A percentile compares a stretch with the other conserved stretches of the same genome.
These are phyloP conservation scores for Neurospora discreta DNA, from an alignment of 495 filamentous ascomycete genomes.

Conservation along the genomic window DNA sequence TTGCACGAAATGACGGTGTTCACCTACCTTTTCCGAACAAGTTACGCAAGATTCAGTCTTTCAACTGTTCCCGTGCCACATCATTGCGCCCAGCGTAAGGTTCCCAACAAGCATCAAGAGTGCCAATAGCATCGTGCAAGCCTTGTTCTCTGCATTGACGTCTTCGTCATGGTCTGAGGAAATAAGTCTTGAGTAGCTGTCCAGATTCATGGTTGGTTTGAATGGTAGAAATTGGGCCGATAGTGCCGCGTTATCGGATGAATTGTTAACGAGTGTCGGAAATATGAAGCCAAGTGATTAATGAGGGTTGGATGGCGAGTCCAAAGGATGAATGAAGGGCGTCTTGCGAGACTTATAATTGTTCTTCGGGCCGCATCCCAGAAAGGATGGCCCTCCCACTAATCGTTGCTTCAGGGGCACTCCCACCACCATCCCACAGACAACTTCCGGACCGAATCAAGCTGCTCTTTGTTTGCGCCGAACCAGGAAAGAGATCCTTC, in stretches of 20 bases:
- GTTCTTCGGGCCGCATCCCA: not conserved
- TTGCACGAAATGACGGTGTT: not conserved
- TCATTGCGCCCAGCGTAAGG: not conserved
- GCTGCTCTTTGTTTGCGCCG: not conserved
- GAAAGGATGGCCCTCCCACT: not conserved
- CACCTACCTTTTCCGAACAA: not conserved
- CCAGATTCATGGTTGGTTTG: slow-evolving; percentile 14
- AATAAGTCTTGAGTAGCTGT: slow-evolving; percentile 18
- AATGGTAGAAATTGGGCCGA: not conserved
- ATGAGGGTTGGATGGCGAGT: not conserved
- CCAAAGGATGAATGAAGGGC: not conserved
- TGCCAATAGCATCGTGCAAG: slow-evolving; percentile 1
- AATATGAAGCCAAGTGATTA: not conserved
- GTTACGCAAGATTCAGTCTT: not conserved
- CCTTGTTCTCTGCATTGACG: not conserved
- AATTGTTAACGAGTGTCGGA: not conserved
- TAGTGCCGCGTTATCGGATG: not conserved
- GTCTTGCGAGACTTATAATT: not conserved
- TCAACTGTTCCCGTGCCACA: not conserved
- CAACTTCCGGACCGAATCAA: not conserved
- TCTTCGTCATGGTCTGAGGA: slow-evolving; percentile 14
- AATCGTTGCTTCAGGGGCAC: not conserved
- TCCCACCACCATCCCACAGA: not conserved
- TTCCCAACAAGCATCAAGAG: slow-evolving; percentile 1
- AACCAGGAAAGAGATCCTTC: not conserved